Conservation (phyloP, 768 basidiomycete genomes). For the Exsudoporus frostii region DNA sequence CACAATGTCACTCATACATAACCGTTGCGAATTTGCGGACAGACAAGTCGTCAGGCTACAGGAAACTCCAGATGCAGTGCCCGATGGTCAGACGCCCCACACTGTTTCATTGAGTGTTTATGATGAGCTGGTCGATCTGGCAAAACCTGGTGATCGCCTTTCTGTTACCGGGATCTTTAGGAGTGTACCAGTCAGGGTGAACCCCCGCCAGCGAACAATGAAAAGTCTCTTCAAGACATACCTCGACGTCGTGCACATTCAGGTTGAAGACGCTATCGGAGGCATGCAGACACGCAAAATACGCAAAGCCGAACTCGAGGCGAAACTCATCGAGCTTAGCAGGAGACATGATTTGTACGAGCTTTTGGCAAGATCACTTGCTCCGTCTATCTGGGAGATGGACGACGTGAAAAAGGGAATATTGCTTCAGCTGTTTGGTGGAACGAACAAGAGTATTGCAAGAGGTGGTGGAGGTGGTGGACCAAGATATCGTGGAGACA, state of each 20-base stretch:
- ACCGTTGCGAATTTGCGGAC: constrained; percentile 95
- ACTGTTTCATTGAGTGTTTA: constrained; percentile 97
- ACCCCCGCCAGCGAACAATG: constrained; percentile 85
- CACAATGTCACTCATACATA: constrained; percentile 94
- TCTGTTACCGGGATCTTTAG: constrained; percentile 92
- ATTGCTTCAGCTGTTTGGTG: constrained; percentile 91
- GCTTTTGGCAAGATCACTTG: constrained; percentile 76
- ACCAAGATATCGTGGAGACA: constrained; percentile 94
- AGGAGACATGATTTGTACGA: constrained; percentile 81
- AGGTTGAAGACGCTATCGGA: constrained; percentile 48
- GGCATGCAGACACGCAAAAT: constrained; percentile 35
- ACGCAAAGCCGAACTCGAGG: constrained; percentile 71
- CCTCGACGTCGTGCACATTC: constrained; percentile 91
- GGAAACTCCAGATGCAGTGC: constrained; percentile 96
- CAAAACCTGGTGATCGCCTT: constrained; percentile 93
- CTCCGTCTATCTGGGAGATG: constrained; percentile 97
- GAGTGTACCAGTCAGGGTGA: constrained; percentile 92
- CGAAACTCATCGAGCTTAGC: constrained; percentile 70
- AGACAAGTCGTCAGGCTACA: constrained; percentile 93
- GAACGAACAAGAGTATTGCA: constrained; percentile 94
- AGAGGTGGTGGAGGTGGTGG: constrained; percentile 94
- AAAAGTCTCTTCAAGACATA: constrained; percentile 98
- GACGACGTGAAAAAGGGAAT: constrained; percentile 99
- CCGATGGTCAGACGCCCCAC: constrained; percentile 97
- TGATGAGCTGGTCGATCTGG: constrained; percentile 94